phyloP scores from a whole-genome alignment of 1,139 yeast species.

The Saccharomyces pastorianus region DNA sequence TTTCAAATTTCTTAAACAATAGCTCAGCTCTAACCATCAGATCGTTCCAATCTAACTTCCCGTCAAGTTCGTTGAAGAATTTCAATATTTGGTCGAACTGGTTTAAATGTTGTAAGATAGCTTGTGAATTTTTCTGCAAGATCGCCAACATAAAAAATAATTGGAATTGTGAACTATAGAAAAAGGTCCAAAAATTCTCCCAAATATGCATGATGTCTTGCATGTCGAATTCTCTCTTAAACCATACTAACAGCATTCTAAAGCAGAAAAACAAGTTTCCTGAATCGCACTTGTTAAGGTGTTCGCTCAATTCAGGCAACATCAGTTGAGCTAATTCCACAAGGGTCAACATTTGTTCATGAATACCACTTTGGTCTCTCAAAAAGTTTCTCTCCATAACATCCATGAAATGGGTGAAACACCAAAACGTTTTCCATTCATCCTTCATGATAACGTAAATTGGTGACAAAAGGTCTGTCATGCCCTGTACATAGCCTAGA shows the following conservation, averaged over 20 bases:
- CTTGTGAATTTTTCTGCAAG: constrained; percentile 74
- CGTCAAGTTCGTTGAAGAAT: constrained; percentile 84
- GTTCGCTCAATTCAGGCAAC: constrained; percentile 77
- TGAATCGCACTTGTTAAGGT: constrained; percentile 79
- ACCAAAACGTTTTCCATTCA: constrained; percentile 80
- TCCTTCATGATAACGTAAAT: constrained; percentile 70
- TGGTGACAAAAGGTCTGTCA: constrained; percentile 90
- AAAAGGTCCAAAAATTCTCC: constrained; percentile 91
- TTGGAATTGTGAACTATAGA: constrained; percentile 76
- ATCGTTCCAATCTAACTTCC: constrained; percentile 65
- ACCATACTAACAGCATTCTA: constrained; percentile 92
- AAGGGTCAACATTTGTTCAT: constrained; percentile 73
- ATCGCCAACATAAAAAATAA: constrained; percentile 81
- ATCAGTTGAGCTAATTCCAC: constrained; percentile 80
- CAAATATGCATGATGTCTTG: constrained; percentile 70
- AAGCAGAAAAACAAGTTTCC: constrained; percentile 87
- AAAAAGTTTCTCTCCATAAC: constrained; percentile 91
- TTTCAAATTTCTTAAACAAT: constrained; percentile 67
- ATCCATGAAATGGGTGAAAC: constrained; percentile 82
- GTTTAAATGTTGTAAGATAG: constrained; percentile 61
- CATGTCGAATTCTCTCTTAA: constrained; percentile 83
- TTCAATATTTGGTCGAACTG: constrained; percentile 87
- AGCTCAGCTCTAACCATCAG: constrained; percentile 74
- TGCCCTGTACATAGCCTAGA: constrained; percentile 94
- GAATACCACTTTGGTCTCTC: constrained; percentile 89